Conservation (phyloP, 805 yeast species). For the Ogataea trehalophila region DNA sequence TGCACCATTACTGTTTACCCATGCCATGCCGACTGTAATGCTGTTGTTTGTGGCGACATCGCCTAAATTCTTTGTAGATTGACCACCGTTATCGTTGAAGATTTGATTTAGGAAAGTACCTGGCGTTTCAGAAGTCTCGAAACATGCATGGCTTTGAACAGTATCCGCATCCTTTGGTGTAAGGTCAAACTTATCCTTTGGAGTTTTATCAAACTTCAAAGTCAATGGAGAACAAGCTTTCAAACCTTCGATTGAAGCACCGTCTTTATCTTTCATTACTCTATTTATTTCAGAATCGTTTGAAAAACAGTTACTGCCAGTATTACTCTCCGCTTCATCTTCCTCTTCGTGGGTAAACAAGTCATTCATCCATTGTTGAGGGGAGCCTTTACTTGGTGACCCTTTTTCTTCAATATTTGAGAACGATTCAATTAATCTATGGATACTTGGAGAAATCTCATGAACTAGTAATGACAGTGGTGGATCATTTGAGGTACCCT, state of each 20-base stretch:
- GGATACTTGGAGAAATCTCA: slow-evolving; percentile 31
- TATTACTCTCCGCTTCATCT: slow-evolving; percentile 17
- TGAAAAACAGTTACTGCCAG: slow-evolving; percentile 1
- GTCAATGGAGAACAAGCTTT: slow-evolving; percentile 13
- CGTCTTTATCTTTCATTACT: slow-evolving; percentile 9
- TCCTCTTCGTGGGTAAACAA: slow-evolving; percentile 26
- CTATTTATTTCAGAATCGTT: slow-evolving; percentile 24
- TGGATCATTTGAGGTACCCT: slow-evolving; percentile 2
- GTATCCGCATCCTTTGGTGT: slow-evolving; percentile 26
- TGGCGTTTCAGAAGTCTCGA: slow-evolving; percentile 11
- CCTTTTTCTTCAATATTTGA: slow-evolving; percentile 21
- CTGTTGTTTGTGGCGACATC: neutral
- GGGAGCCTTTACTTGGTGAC: slow-evolving; percentile 24
- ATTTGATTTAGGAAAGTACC: slow-evolving; percentile 6
- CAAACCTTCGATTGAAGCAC: slow-evolving; percentile 1
- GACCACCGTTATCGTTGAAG: neutral
- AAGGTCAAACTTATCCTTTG: slow-evolving; percentile 21
- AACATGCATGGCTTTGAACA: slow-evolving; percentile 20
- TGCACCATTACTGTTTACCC: neutral
- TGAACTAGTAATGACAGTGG: slow-evolving; percentile 22
- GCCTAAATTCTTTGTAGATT: neutral
- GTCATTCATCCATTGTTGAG: slow-evolving; percentile 27
- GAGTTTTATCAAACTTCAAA: slow-evolving; percentile 27
- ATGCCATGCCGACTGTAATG: neutral
- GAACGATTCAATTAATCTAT: slow-evolving; percentile 30